Conservation (phyloP, 768 basidiomycete genomes). For the Sporobolomyces roseus region DNA sequence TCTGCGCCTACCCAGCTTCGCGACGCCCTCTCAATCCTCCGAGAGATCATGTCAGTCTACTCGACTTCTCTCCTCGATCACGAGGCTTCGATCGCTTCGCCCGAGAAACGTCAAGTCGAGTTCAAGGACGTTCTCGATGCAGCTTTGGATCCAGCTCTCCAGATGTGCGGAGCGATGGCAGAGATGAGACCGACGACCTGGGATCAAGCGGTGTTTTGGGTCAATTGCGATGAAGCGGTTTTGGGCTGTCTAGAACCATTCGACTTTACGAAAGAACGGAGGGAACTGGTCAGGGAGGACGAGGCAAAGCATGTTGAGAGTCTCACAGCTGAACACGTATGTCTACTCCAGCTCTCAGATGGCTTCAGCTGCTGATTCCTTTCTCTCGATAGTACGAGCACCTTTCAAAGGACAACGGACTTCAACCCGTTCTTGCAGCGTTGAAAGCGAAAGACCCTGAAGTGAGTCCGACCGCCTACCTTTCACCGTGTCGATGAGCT, state of each 20-base stretch:
- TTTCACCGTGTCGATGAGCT: neutral
- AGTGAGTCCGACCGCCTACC: slow-evolving; percentile 44
- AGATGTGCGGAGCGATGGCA: slow-evolving; percentile 65
- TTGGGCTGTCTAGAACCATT: slow-evolving; percentile 58
- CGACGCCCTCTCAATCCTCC: slow-evolving; percentile 75
- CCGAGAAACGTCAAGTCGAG: slow-evolving; percentile 49
- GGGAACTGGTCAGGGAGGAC: slow-evolving; percentile 57
- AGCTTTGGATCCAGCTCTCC: slow-evolving; percentile 77
- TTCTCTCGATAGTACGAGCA: slow-evolving; percentile 47
- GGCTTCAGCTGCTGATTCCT: neutral
- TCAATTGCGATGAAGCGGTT: slow-evolving; percentile 78
- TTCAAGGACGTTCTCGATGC: slow-evolving; percentile 75
- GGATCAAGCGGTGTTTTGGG: slow-evolving; percentile 76
- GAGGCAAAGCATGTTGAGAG: slow-evolving; percentile 62
- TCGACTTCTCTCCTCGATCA: slow-evolving; percentile 75
- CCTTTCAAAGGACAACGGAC: slow-evolving; percentile 52
- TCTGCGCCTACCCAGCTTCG: slow-evolving; percentile 74
- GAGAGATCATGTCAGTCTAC: slow-evolving; percentile 85
- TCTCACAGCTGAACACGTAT: slow-evolving; percentile 78
- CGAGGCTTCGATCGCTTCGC: slow-evolving; percentile 49
- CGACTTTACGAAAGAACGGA: slow-evolving; percentile 63
- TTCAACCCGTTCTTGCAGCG: slow-evolving; percentile 50
- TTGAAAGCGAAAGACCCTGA: slow-evolving; percentile 49
- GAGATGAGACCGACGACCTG: slow-evolving; percentile 60
- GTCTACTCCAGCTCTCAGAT: slow-evolving; percentile 45